Base-by-base conservation (phyloP, 2,329 filamentous ascomycete species). In the Ampelomyces quisqualis region DNA sequence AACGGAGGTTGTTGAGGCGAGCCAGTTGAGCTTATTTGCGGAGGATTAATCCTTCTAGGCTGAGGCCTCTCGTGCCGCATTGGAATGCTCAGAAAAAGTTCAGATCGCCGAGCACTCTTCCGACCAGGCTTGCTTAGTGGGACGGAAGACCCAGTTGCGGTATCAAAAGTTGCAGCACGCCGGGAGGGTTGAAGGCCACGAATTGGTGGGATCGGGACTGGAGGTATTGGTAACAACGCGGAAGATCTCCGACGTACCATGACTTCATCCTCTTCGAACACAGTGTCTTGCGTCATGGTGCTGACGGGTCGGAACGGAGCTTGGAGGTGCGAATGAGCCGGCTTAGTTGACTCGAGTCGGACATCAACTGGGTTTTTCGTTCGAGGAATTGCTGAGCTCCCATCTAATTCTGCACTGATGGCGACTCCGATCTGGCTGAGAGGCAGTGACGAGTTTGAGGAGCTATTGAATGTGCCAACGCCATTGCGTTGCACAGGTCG, bases 201-300 rank as follows among this genome's bases (percentile, higher is more conserved):
- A 13, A 68, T 64, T n/a, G 65, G 65, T 23, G 57, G 54, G 34
- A 67, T 51, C 6, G 63, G 59, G 8, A 64, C 46, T 17, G 58
- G 63, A 26, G 62, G 63, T 10, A 56, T 56, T 26, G 63, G 61
- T n/a, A 63, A 40, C 14, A 67, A 35, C 24, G 46, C 51, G 2
- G 62, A 65, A 3, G 60, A 61, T 39, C 59, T 51, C 7, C 58
- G 53, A 8, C 47, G 52, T 22, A 48, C 45, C 8, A 49, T 23
- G 3, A 45, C 7, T n/a, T 58, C 56, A 29, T 67, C 65, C 47
- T 70, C 67, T 44, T 70, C 67, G 20, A 70, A 70, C 2, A 70
- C 53, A n/a, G 67, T 69, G 18, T 49, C 49, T 38, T 65, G 58
- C 2, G 62, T 67, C 34, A 65, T 47, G 7, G 55, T 53, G 43